These are phyloP conservation scores for Colletotrichum acutatum DNA, from an alignment of 2,329 filamentous ascomycete species.

Conservation along the genomic window DNA sequence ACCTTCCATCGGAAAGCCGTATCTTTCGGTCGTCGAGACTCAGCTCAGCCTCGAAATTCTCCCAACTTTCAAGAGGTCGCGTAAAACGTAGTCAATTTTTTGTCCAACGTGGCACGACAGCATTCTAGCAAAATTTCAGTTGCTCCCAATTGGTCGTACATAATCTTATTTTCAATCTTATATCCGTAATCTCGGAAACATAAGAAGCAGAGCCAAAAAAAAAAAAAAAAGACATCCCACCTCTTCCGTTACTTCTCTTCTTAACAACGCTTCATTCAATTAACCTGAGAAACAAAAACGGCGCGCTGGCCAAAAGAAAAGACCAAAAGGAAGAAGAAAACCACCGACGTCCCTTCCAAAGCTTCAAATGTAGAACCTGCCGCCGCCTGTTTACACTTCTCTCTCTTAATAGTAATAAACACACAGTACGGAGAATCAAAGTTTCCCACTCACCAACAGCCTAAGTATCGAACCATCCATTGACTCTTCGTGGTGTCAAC, in stretches of 20 bases:
- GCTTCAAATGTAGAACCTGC: background rate
- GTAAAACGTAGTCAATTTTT: background rate
- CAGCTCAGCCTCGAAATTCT: no score
- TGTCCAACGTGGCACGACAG: background rate
- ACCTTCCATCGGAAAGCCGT: background rate
- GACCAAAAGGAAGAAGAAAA: background rate
- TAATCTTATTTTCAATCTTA: background rate
- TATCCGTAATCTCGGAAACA: background rate
- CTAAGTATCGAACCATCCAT: no score
- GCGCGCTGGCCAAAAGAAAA: background rate
- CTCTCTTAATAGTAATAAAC: no score
- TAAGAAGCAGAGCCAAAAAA: background rate
- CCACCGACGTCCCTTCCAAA: background rate
- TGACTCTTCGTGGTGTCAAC: background rate
- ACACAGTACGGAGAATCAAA: no score
- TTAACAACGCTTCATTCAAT: background rate
- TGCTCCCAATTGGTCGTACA: background rate
- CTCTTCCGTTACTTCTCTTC: background rate
- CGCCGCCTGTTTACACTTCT: no score
- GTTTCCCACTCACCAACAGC: no score
- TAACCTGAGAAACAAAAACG: background rate
- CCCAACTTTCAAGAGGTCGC: background rate
- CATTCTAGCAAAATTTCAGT: background rate
- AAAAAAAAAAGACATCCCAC: background rate
- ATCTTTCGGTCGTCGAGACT: background rate